Evolutionary conservation across 2,329 filamentous ascomycete species (phyloP).

Genomic region (Aspergillus melleus): DNA sequence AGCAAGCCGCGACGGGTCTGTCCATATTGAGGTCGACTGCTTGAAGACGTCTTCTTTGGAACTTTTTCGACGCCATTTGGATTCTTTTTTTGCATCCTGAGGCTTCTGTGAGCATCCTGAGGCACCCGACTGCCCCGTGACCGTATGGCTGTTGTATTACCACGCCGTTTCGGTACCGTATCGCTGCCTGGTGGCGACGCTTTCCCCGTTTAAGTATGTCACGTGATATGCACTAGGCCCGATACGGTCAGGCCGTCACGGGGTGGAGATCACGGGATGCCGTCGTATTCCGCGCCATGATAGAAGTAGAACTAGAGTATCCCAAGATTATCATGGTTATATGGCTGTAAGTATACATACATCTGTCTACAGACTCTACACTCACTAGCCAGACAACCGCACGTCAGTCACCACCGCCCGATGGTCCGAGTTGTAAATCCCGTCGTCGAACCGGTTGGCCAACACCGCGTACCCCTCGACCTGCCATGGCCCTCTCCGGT

Average conservation of each 20-base stretch:
- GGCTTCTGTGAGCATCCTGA: neutral
- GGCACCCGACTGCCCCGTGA: conserved; percentile 7
- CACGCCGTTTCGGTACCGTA: conserved; percentile 8
- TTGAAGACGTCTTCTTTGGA: conserved; percentile 3
- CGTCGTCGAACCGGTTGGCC: conserved; percentile 56
- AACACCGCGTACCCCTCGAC: conserved; percentile 54
- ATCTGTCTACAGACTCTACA: neutral
- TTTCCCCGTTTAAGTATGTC: conserved; percentile 3
- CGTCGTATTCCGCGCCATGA: neutral
- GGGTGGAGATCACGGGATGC: neutral
- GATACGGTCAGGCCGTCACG: conserved; percentile 4
- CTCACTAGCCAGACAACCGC: conserved; percentile 14
- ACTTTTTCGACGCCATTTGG: conserved; percentile 20
- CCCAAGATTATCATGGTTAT: neutral
- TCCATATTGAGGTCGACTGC: neutral
- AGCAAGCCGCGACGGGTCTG: conserved; percentile 10
- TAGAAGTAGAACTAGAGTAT: neutral
- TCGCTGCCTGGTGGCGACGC: conserved; percentile 4
- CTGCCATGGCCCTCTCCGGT: conserved; percentile 34
- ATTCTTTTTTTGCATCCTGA: conserved; percentile 7
- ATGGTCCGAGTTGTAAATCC: conserved; percentile 57
- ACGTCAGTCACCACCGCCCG: conserved; percentile 57
- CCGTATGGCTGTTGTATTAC: conserved; percentile 18
- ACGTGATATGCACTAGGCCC: conserved; percentile 12
- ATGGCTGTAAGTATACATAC: neutral